Evolutionary conservation across 2,329 filamentous ascomycete genomes (phyloP), one percentile per base, ranked within the genome.

Genomic region (Monascus ruber): DNA sequence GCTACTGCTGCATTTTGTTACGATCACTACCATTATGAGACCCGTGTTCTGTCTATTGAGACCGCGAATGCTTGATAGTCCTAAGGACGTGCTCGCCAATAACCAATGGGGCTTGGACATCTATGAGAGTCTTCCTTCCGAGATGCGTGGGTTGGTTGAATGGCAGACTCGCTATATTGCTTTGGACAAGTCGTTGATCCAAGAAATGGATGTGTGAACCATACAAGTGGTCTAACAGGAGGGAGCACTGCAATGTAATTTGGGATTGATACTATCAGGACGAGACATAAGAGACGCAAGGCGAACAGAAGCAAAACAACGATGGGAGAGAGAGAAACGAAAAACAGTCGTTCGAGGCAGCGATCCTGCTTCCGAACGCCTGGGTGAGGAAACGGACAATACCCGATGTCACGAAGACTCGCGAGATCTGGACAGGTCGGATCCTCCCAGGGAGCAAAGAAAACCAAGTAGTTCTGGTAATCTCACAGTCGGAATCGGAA

Each of bases 1-100:
- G 3, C 50, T 72, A 4, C 56, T 71, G 4, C 56, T 63, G 5
- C 67, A 71, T 46, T 71, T 69, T 46, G 59, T 72, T n/a, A 60
- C 64, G 1, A 47, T 70, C 0, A 65, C 71, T 37, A 54, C 66
- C 1, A 52, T 71, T 5, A 56, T 72, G 41, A 57, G 47, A 42
- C 52, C 52, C 0, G 46, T 54, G 2, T 47, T 47, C 6, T 34
- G 24, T 9, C 5, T 41, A 3, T 42, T 29, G 35, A 47, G 36
- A 33, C 28, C 6, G 26, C 41, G 26, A n/a, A 40, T 26, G 35
- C 41, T 9, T 35, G 44, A 27, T 32, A 33, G 24, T 5, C 27
- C 40, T 1, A 36, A 11, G 26, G 45, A 47, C 5, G 39, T 47
- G 7, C 41, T 45, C 8, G 41, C 48, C 42, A 59, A 57, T 3